Conservation (phyloP, 179 eudicot species). For the Drosera spatulata region DNA sequence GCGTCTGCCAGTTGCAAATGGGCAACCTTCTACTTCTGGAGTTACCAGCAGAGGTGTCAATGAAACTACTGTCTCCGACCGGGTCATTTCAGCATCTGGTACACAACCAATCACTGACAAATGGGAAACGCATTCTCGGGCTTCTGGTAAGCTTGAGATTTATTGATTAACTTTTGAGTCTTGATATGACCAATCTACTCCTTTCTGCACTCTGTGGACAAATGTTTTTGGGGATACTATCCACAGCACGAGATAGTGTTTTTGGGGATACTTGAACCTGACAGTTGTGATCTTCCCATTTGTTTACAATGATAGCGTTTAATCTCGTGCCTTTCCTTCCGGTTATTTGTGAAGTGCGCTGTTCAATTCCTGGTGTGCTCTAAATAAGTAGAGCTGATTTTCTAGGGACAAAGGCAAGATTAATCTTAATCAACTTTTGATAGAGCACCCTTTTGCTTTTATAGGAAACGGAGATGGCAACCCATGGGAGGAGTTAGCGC, state of each 20-base stretch:
- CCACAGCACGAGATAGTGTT: too few relatives aligned
- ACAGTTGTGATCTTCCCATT: too few relatives aligned
- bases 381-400: too few relatives aligned
- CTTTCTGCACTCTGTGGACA: background rate
- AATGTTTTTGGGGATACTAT: too few relatives aligned
- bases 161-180: background rate
- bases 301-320: background rate
- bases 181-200: background rate
- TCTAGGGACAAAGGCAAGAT: too few relatives aligned
- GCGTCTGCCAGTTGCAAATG: background rate
- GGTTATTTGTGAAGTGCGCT: too few relatives aligned
- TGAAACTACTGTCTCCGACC: conserved; percentile 10
- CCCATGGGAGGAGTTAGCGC: conserved; percentile 28
- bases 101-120: conserved; percentile 10
- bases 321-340: too few relatives aligned
- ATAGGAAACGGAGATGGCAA: conserved; percentile 10
- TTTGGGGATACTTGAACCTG: too few relatives aligned
- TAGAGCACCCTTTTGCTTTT: background rate
- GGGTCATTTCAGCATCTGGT: conserved; percentile 15
- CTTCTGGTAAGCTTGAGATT: conserved; percentile 20
- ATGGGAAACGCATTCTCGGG: conserved; percentile 12
- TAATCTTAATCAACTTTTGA: too few relatives aligned
- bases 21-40: conserved; percentile 13
- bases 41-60: conserved; percentile 6
- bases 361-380: too few relatives aligned